Evolutionary conservation across 495 filamentous ascomycete species (phyloP).

Genomic region (Penicillium arizonense): DNA sequence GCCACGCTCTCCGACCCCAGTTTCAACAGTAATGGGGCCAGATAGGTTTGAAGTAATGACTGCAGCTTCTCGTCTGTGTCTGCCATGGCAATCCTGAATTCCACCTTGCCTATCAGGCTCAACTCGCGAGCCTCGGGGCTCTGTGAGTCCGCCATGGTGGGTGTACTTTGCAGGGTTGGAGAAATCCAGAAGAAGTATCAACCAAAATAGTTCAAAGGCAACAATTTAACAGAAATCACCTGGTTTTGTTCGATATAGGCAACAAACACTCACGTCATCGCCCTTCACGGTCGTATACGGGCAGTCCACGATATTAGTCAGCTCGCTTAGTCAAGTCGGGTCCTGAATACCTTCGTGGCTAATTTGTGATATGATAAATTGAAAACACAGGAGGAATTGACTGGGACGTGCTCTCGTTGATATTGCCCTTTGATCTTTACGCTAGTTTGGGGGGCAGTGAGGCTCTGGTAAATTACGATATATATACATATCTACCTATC

Average conservation of each 20-base stretch:
- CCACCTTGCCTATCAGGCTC: slow-evolving; percentile 82
- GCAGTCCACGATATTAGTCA: too few species aligned
- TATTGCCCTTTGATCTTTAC: too few species aligned
- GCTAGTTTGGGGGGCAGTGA: too few species aligned
- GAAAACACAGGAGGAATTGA: too few species aligned
- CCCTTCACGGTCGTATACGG: slow-evolving; percentile 1
- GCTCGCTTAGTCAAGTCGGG: too few species aligned
- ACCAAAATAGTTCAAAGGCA: slow-evolving; percentile 3
- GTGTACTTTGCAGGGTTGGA: background rate
- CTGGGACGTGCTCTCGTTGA: too few species aligned
- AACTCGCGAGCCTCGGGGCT: slow-evolving; percentile 74
- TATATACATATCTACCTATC: too few species aligned
- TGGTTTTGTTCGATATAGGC: slow-evolving; percentile 10
- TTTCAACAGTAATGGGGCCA: slow-evolving; percentile 82
- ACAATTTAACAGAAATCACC: background rate
- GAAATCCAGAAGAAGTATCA: slow-evolving; percentile 1
- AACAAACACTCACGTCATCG: slow-evolving; percentile 25
- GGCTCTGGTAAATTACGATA: too few species aligned
- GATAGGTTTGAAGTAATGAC: slow-evolving; percentile 69
- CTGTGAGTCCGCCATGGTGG: slow-evolving; percentile 38
- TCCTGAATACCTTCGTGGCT: too few species aligned
- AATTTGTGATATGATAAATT: too few species aligned
- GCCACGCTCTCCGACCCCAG: slow-evolving; percentile 73
- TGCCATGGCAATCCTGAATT: slow-evolving; percentile 83
- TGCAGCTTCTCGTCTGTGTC: slow-evolving; percentile 82